Base-by-base conservation (phyloP, 345 rosid species). In the Pelargonium nanum region DNA sequence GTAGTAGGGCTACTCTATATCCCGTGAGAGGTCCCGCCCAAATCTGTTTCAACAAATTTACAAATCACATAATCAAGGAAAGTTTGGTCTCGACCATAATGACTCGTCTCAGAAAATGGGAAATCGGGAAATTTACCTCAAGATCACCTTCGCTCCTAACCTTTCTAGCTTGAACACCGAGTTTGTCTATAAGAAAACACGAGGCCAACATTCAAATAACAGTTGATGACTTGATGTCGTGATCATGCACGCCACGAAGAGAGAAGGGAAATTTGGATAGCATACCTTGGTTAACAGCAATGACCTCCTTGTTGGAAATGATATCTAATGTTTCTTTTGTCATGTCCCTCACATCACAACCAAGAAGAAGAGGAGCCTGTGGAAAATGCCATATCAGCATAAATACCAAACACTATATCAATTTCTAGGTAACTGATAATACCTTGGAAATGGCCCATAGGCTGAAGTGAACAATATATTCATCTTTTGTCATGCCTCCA, bases 401-500 rank as follows among this genome's bases (percentile, higher is more conserved):
- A 67, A 19, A 54, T 4, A n/a, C 2, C n/a, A n/a, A n/a, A n/a
- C n/a, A n/a, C n/a, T n/a, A n/a, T n/a, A n/a, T n/a, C n/a, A n/a
- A n/a, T n/a, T n/a, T n/a, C n/a, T n/a, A n/a, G n/a, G n/a, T 40
- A 40, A 17, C 48, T 40, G 40, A 30, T 30, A 6, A 22, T 65
- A 81, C 97, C 95, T 89, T 89, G 61, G 99, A 85, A 68, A 89
- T 85, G 53, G 94, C 91, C 97, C 99, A 93, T 53, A 93, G 71
- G 72, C 96, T 93, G 64, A 85, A 89, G 74, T 89, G 97, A 54
- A 83, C 97, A 50, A 75, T 75, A 68, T 93, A 93, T 67, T 93
- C 99, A 24, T 83, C 74, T 62, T 75, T 79, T 0, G 85, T 85
- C 97, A 93, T 90, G 65, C 99, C 96, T 70, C 99, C 97, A 72